Evolutionary conservation across 208 protist genomes (phyloP).

Genomic region (Leishmania tarentolae): DNA sequence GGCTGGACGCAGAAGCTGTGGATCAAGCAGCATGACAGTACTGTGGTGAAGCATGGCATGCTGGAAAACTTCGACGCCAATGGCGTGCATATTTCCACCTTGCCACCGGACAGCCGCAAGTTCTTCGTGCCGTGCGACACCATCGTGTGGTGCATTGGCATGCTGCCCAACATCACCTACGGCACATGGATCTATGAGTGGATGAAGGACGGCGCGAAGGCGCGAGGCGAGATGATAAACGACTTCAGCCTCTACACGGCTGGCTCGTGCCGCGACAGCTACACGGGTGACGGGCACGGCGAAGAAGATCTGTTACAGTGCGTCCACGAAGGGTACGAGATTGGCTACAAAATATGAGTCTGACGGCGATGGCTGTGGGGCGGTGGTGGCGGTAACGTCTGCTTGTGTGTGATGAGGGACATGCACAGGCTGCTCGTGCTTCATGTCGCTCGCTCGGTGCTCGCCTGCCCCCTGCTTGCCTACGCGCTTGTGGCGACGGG

Average conservation of each 20-base stretch:
- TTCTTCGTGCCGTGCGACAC: slow-evolving; percentile 83
- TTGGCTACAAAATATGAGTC: slow-evolving; percentile 77
- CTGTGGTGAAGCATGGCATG: slow-evolving; percentile 65
- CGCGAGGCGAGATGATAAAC: slow-evolving; percentile 69
- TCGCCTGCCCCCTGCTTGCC: not conserved
- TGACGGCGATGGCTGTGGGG: not conserved
- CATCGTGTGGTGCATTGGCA: slow-evolving; percentile 82
- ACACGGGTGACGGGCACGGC: slow-evolving; percentile 73
- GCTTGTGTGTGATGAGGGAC: not conserved
- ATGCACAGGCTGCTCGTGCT: not conserved
- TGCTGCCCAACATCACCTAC: slow-evolving; percentile 80
- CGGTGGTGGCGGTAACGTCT: no score
- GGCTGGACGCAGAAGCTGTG: slow-evolving; percentile 88
- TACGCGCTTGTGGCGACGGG: not conserved
- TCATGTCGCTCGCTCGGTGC: not conserved
- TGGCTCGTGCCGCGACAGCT: slow-evolving; percentile 78
- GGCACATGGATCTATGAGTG: slow-evolving; percentile 89
- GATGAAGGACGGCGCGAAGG: slow-evolving; percentile 84
- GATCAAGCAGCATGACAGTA: slow-evolving; percentile 72
- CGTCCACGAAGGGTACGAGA: slow-evolving; percentile 86
- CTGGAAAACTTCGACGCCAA: slow-evolving; percentile 68
- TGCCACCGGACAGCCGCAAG: slow-evolving; percentile 46
- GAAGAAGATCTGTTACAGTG: slow-evolving; percentile 86
- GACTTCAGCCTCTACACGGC: slow-evolving; percentile 84
- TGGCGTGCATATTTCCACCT: slow-evolving; percentile 68